A percentile compares a stretch with the other conserved stretches of the same genome.
Conservation (phyloP, 495 filamentous ascomycete species). For the Glarea lozoyensis region DNA sequence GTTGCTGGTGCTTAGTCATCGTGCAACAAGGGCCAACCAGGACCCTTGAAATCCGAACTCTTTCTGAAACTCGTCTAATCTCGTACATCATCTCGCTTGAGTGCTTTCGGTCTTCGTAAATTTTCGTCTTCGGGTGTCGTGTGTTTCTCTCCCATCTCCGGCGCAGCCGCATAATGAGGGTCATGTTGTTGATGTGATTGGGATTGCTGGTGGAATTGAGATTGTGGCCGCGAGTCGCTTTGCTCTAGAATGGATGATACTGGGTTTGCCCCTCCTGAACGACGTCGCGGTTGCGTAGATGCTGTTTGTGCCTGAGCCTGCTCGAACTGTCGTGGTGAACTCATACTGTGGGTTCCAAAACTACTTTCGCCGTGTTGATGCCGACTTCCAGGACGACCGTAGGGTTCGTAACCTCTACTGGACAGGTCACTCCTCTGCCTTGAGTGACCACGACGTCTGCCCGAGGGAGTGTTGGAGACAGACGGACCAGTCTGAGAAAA, state of each 20-base stretch:
- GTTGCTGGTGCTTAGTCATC: background rate
- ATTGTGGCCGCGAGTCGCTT: slow-evolving; percentile 12
- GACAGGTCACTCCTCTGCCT: slow-evolving; percentile 57
- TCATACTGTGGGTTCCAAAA: slow-evolving; percentile 6
- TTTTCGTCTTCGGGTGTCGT: slow-evolving; percentile 15
- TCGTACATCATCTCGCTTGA: slow-evolving; percentile 23
- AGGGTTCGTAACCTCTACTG: slow-evolving; percentile 14
- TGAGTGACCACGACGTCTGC: slow-evolving; percentile 55
- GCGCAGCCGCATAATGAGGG: slow-evolving; percentile 18
- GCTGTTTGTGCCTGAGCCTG: background rate
- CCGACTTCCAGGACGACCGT: slow-evolving; percentile 16
- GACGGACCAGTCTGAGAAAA: slow-evolving; percentile 49
- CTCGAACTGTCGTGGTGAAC: slow-evolving; percentile 11
- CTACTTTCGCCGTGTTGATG: slow-evolving; percentile 20
- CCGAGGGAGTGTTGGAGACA: slow-evolving; percentile 44
- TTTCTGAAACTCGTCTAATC: slow-evolving; percentile 22
- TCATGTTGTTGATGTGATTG: slow-evolving; percentile 15
- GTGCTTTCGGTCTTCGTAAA: slow-evolving; percentile 9
- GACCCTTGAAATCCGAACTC: slow-evolving; percentile 1
- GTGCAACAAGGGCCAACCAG: background rate
- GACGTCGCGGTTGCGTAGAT: slow-evolving; percentile 9
- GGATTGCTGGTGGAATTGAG: slow-evolving; percentile 8
- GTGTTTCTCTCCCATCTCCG: slow-evolving; percentile 22
- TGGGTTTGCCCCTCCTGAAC: slow-evolving; percentile 16
- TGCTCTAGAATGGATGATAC: slow-evolving; percentile 17